phyloP scores from a whole-genome alignment of 2,329 filamentous ascomycete species.

The Neoarthrinium moseri region DNA sequence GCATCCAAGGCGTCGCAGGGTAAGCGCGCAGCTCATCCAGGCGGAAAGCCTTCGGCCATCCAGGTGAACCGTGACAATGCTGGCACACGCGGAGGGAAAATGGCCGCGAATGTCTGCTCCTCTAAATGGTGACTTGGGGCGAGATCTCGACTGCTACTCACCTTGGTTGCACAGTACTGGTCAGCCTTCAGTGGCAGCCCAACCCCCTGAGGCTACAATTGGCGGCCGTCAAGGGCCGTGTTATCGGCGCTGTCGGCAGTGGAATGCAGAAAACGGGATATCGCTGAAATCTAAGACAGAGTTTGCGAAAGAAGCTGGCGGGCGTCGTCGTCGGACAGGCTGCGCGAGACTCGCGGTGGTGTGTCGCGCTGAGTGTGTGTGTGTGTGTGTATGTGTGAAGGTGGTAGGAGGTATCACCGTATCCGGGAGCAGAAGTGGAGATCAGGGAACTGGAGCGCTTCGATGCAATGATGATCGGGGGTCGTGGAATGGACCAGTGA shows the following conservation, averaged over 20 bases:
- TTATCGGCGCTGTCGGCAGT: conserved; percentile 14
- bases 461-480: too few relatives aligned
- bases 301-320: neutral
- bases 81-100: neutral
- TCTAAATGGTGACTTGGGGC: too few relatives aligned
- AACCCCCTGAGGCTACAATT: conserved; percentile 24
- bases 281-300: neutral
- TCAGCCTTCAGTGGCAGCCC: conserved; percentile 22
- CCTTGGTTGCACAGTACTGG: conserved; percentile 18
- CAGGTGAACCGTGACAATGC: neutral
- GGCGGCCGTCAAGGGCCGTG: conserved; percentile 17
- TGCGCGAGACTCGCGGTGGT: conserved; percentile 8
- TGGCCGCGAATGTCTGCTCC: too few relatives aligned
- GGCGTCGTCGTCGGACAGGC: neutral
- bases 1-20: too few relatives aligned
- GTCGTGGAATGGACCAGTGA: too few relatives aligned
- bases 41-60: neutral
- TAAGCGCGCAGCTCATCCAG: too few relatives aligned
- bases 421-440: conserved; percentile 5
- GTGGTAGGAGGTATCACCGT: conserved; percentile 10
- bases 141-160: conserved; percentile 14
- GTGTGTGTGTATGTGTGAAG: too few relatives aligned
- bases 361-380: conserved; percentile 10
- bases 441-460: neutral
- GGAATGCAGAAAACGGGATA: neutral